These are phyloP conservation scores for Xylariaceae sp. DNA, from an alignment of 2,329 filamentous ascomycete species.

Conservation along the genomic window DNA sequence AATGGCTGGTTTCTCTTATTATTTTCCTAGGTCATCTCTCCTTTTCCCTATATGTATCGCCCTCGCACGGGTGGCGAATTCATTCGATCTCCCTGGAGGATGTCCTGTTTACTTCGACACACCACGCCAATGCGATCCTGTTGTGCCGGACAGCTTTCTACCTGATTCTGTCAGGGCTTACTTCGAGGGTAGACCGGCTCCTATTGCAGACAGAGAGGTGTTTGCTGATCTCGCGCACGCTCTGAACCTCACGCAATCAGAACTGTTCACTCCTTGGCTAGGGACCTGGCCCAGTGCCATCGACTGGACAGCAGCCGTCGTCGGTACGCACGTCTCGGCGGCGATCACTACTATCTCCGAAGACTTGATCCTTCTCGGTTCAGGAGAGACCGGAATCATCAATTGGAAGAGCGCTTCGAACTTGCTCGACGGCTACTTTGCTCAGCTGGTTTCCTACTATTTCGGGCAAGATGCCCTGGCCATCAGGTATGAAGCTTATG, in stretches of 20 bases:
- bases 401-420: conserved; percentile 60
- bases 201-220: conserved; percentile 24
- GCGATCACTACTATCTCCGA: conserved; percentile 65
- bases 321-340: conserved; percentile 72
- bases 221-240: conserved; percentile 55
- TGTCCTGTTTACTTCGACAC: conserved; percentile 23
- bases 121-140: conserved; percentile 22
- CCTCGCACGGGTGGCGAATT: not conserved
- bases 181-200: conserved; percentile 5
- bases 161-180: conserved; percentile 14
- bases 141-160: conserved; percentile 26
- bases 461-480: conserved; percentile 78
- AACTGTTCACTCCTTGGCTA: conserved; percentile 70
- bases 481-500: conserved; percentile 71
- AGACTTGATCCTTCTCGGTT: conserved; percentile 41
- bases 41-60: not conserved
- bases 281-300: conserved; percentile 82
- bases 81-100: conserved; percentile 5
- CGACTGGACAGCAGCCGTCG: conserved; percentile 89
- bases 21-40: not conserved
- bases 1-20: not conserved
- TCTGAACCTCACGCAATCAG: conserved; percentile 68
- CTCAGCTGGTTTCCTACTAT: conserved; percentile 71
- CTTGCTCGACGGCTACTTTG: conserved; percentile 76
- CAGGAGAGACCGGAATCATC: conserved; percentile 30